A percentile compares a stretch with the other conserved stretches of the same genome.
phyloP scores from a whole-genome alignment of 352 stramenopile genomes.

The Globisporangium nagaii region DNA sequence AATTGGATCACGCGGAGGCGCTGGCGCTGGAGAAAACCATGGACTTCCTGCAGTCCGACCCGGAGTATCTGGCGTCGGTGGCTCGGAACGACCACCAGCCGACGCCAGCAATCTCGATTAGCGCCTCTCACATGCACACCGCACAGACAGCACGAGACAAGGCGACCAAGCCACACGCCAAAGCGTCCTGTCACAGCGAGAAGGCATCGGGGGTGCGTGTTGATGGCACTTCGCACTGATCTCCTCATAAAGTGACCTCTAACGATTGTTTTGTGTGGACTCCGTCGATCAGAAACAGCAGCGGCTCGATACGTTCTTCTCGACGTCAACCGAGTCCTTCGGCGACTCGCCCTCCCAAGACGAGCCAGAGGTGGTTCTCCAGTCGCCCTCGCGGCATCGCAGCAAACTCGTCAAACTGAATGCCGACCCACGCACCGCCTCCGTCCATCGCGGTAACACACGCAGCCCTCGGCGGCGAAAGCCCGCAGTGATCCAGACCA shows the following conservation, averaged over 20 bases:
- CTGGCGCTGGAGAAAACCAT: constrained; percentile 45
- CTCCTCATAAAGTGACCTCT: too few relatives aligned
- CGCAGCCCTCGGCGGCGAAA: constrained; percentile 22
- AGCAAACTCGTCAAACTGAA: constrained; percentile 17
- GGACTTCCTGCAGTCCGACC: constrained; percentile 44
- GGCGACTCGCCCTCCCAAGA: too few relatives aligned
- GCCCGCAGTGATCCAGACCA: constrained; percentile 29
- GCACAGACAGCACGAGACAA: too few relatives aligned
- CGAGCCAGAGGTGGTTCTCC: too few relatives aligned
- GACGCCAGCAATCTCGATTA: neutral
- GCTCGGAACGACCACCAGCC: neutral
- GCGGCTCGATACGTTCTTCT: constrained; percentile 39
- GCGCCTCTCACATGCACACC: too few relatives aligned
- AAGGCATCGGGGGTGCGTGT: too few relatives aligned
- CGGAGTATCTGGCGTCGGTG: constrained; percentile 27
- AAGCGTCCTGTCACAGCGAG: neutral
- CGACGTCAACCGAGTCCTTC: neutral
- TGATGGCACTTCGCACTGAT: too few relatives aligned
- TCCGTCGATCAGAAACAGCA: constrained; percentile 43
- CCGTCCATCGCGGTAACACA: constrained; percentile 19
- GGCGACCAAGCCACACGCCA: neutral
- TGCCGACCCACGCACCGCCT: constrained; percentile 5
- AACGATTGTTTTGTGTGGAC: too few relatives aligned
- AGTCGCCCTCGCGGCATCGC: constrained; percentile 1
- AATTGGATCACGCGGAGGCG: constrained; percentile 27